Evolutionary conservation across 176 grass and related monocot genomes (phyloP), one percentile per base, ranked within the genome.

Genomic region (Pontederia paniculata): DNA sequence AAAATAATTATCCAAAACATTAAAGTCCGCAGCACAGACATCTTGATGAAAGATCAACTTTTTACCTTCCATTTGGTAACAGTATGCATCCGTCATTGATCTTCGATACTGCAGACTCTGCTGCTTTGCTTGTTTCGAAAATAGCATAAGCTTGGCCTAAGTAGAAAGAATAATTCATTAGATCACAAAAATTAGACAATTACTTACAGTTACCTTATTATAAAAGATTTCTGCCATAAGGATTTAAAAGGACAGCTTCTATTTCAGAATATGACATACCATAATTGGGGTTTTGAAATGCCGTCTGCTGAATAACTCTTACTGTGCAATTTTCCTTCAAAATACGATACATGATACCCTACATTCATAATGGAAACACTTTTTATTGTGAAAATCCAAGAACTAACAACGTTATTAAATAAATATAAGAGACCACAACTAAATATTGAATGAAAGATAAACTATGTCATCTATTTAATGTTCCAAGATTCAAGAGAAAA

Each of bases 141-240:
- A 91, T 74, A 67, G 70, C 77, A 73, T 98, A 98, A 49, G 94
- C 87, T 77, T 91, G 79, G 61, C 94, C 94, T 98, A 82, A 54
- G 65, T 28, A 56, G 44, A 28, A 44, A 55, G n/a, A 50, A 54
- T 5, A 3, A 45, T 45, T 23, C 8, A 58, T 58, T 47, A 80
- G 52, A 72, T 48, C 44, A 20, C 23, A 21, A 48, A 42, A 54
- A 49, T 54, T 6, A 55, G 23, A 9, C 55, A 66, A 41, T 57
- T 5, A 71, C 0, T 18, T 21, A 11, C 9, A 2, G 41, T 17
- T 18, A 17, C 55, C 58, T 52, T 49, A 23, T n/a, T 65, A 7
- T 7, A 83, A 68, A 21, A 77, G 28, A 5, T 37, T 37, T 37
- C 28, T 6, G 3, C 28, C 3, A 37, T 6, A 37, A 37, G 28